Conservation (phyloP, 1,284 basidiomycete species). For the Leccinum pallidistipes region DNA sequence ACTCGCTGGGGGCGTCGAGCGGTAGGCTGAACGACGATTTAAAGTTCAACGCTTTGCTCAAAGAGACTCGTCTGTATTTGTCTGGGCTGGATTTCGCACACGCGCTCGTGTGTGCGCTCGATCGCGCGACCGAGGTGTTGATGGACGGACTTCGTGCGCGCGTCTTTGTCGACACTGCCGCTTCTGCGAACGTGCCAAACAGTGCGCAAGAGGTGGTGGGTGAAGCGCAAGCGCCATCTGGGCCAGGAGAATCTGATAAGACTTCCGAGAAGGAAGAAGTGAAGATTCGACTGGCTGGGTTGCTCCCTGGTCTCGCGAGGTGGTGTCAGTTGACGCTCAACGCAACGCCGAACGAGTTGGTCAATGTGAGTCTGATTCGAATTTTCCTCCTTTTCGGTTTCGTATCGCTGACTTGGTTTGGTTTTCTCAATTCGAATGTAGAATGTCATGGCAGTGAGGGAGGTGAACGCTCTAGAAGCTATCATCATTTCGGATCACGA, state of each 20-base stretch:
- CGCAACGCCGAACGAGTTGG: constrained; percentile 77
- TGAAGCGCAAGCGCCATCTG: neutral
- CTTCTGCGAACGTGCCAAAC: constrained; percentile 22
- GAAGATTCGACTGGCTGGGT: constrained; percentile 65
- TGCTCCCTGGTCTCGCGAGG: constrained; percentile 75
- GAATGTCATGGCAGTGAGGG: constrained; percentile 44
- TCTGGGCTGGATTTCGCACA: constrained; percentile 67
- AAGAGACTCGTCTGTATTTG: constrained; percentile 67
- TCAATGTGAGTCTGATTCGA: constrained; percentile 61
- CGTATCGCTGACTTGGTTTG: neutral
- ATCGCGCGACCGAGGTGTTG: constrained; percentile 60
- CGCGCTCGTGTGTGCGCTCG: constrained; percentile 68
- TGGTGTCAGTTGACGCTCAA: constrained; percentile 75
- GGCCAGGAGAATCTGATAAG: neutral
- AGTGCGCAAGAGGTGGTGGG: neutral
- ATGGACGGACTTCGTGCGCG: constrained; percentile 55
- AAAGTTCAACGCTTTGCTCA: constrained; percentile 61
- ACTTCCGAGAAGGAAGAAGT: constrained; percentile 39
- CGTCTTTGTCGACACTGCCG: constrained; percentile 46
- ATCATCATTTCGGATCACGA: constrained; percentile 48
- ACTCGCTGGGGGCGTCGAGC: constrained; percentile 26
- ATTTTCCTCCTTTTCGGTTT: neutral
- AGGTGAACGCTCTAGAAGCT: constrained; percentile 48
- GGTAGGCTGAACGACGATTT: constrained; percentile 41
- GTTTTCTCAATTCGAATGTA: constrained; percentile 12